Evolutionary conservation across 768 basidiomycete genomes (phyloP), one percentile per base, ranked within the genome.

Genomic region (Pleurotus platypus): DNA sequence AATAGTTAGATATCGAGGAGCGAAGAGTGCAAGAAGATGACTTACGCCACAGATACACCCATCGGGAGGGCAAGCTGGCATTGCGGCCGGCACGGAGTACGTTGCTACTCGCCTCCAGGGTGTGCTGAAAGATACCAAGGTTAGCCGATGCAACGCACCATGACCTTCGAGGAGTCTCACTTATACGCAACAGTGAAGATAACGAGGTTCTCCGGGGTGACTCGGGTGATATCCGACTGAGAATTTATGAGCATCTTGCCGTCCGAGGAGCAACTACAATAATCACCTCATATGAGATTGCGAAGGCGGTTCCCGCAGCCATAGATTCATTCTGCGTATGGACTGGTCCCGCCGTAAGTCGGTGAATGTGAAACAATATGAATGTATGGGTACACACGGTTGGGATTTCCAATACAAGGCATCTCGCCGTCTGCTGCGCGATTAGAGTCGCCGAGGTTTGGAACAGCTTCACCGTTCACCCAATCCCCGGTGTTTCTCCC

Each of bases 271-370:
- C 37, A 5, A 49, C 59, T 22, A 3, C 30, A 8, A 35, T 35
- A 35, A 9, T 35, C 15, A 68, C 70, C 48, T 68, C 63, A 64
- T 78, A 78, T 2, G 77, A 77, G 38, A 78, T 79, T 3, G 78
- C 76, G 58, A 79, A 78, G 1, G 69, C 70, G 7, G 76, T 75
- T n/a, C 78, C 78, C 3, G 78, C 66, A 9, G 77, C 78, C 75
- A 75, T 76, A 26, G 67, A 70, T 60, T 78, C 69, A 53, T 76
- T 79, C 60, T 75, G 72, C 3, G 78, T 72, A 57, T 79, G 78
- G 18, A 79, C 78, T 79, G 51, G 24, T 2, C 13, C 4, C 12
- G 35, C 51, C 12, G 22, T 63, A 16, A 60, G 46, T 6, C 12
- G 4, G 15, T 15, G 20, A 20, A n/a, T 35, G 11, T 13, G 15